Evolutionary conservation across 1,284 basidiomycete genomes (phyloP).

Genomic region (Pseudozyma tsukubaensis): DNA sequence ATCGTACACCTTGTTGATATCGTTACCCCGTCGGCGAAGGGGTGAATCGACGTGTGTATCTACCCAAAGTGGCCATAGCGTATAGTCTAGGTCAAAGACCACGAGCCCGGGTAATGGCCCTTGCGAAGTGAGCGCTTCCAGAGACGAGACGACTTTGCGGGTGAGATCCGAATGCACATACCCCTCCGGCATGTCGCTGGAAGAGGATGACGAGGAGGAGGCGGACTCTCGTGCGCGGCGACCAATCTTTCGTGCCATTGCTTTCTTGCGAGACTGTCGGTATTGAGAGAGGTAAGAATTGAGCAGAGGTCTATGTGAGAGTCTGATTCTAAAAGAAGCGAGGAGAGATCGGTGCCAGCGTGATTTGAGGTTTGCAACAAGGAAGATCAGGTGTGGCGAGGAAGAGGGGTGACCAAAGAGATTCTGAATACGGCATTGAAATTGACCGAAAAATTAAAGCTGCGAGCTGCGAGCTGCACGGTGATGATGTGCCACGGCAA

Average conservation of each 20-base stretch:
- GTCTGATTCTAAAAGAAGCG: not conserved
- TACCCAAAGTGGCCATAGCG: constrained; percentile 66
- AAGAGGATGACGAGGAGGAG: not conserved
- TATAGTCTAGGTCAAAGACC: constrained; percentile 66
- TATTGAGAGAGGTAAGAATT: too few species aligned
- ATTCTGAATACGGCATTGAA: constrained; percentile 6
- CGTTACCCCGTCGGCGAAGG: constrained; percentile 36
- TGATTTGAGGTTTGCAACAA: too few species aligned
- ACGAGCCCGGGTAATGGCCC: constrained; percentile 52
- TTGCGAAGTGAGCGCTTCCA: constrained; percentile 9
- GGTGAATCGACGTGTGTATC: constrained; percentile 64
- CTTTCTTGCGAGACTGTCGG: too few species aligned
- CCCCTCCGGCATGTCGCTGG: not conserved
- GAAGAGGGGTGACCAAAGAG: too few species aligned
- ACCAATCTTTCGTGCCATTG: constrained; percentile 33
- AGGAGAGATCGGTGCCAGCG: not conserved
- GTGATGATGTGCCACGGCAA: constrained; percentile 1
- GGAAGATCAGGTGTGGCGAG: not conserved
- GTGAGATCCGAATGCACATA: constrained; percentile 5
- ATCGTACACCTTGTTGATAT: constrained; percentile 61
- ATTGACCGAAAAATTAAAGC: constrained; percentile 10
- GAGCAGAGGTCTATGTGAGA: too few species aligned
- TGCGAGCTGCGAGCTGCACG: too few species aligned
- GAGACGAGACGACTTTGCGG: constrained; percentile 5
- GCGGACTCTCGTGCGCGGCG: constrained; percentile 15